Conservation (phyloP, 2,329 filamentous ascomycete genomes). For the Colletotrichum chrysophilum region DNA sequence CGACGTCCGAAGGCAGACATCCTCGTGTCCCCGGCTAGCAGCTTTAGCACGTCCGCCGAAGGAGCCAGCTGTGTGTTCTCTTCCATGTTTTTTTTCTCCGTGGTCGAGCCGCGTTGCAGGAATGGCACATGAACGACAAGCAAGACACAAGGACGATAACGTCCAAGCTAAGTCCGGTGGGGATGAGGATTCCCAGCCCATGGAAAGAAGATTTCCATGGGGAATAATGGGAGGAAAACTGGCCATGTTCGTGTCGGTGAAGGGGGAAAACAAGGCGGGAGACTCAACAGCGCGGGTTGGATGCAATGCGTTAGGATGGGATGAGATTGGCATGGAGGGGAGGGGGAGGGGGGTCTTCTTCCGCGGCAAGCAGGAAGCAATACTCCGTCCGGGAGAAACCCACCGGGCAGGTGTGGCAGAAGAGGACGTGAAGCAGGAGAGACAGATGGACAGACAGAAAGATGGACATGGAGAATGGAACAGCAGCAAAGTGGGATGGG, state of each 20-base stretch:
- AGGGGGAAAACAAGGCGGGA: background rate
- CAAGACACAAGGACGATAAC: background rate
- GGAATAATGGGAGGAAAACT: background rate
- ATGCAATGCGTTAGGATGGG: background rate
- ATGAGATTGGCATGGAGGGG: background rate
- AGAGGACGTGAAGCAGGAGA: background rate
- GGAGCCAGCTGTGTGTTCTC: background rate
- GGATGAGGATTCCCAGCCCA: background rate
- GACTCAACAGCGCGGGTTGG: background rate
- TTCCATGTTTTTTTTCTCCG: background rate
- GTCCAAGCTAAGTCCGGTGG: background rate
- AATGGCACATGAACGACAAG: background rate
- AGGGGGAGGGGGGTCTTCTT: background rate
- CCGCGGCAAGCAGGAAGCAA: background rate
- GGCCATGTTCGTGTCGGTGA: slow-evolving; percentile 3
- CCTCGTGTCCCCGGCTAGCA: background rate
- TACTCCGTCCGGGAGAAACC: background rate
- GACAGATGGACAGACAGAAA: background rate
- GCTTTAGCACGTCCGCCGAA: background rate
- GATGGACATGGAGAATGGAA: background rate
- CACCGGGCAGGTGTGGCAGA: background rate
- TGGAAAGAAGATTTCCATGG: background rate
- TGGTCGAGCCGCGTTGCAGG: background rate
- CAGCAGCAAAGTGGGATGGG: background rate
- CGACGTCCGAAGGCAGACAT: background rate